These are phyloP conservation scores for Miscanthus lutarioriparius DNA, from an alignment of 176 grass and related monocot species.

Conservation along the genomic window DNA sequence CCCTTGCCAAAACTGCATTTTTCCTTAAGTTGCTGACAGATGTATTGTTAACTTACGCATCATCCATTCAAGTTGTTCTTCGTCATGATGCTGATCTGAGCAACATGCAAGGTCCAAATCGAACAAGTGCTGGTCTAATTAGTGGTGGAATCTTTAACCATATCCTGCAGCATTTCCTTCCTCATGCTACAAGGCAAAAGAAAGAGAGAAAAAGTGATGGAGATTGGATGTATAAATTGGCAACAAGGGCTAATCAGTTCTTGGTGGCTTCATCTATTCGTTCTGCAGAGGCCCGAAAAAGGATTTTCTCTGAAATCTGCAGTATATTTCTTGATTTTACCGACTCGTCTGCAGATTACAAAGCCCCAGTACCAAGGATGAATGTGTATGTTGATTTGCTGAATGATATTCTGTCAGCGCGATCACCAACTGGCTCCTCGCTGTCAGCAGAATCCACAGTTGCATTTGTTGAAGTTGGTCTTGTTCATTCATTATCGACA, in stretches of 20 bases:
- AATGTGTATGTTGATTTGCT: conserved; percentile 84
- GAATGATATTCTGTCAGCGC: conserved; percentile 95
- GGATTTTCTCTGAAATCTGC: conserved; percentile 90
- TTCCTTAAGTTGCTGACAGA: conserved; percentile 89
- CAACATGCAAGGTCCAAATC: conserved; percentile 44
- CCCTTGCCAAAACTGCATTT: conserved; percentile 83
- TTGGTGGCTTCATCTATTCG: conserved; percentile 95
- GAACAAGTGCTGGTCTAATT: conserved; percentile 25
- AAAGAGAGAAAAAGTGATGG: conserved; percentile 89
- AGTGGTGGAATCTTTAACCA: conserved; percentile 74
- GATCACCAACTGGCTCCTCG: conserved; percentile 85
- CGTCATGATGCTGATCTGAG: conserved; percentile 78
- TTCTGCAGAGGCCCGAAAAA: conserved; percentile 77
- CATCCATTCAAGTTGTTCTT: conserved; percentile 90
- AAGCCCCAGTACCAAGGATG: conserved; percentile 63
- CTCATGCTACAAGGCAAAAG: conserved; percentile 70
- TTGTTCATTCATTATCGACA: conserved; percentile 65
- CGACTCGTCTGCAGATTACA: conserved; percentile 52
- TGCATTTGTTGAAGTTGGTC: conserved; percentile 88
- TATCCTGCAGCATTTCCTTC: conserved; percentile 85
- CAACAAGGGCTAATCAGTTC: conserved; percentile 83
- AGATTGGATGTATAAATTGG: conserved; percentile 96
- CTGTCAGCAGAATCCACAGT: conserved; percentile 83
- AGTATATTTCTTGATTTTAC: conserved; percentile 69
- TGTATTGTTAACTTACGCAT: conserved; percentile 88